Base-by-base conservation (phyloP, 2,329 filamentous ascomycete species). In the Coniochaeta prunicola region DNA sequence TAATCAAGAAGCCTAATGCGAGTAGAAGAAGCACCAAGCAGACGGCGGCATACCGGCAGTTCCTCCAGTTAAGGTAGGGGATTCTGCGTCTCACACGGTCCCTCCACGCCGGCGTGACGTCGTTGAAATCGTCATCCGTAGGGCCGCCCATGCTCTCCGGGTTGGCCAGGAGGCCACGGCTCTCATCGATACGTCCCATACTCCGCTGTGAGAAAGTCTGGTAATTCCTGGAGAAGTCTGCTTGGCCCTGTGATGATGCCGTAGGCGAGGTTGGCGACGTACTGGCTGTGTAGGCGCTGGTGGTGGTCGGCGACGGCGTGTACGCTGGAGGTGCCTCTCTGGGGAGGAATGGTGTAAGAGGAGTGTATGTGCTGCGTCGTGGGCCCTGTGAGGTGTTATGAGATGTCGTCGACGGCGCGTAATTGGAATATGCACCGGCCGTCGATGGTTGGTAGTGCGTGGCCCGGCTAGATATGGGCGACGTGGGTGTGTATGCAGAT, bases 311-410 rank as follows among this genome's bases (percentile, higher is more conserved):
- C 73, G 57, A 76, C 8, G 78, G 77, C 2, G 76, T 77, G 66
- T 82, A 82, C 10, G 80, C 80, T 7, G 80, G 80, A 10, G 80
- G 80, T 6, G 79, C 78, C 59, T 79, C 77, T 42, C 64, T 61
- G 2, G 65, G 69, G 36, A 63, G 59, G 33, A 63, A 60, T 12
- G 56, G 59, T 2, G 58, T 61, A 12, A 28, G 38, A 5, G 24
- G 4, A 42, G 33, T 38, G 65, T 65, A 60, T 65, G 61, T 34
- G 60, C 58, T 61, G 59, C 45, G 62, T 54, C 42, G 64, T 50
- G 54, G 58, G 56, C 58, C 55, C 62, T 62, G 66, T 26, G 60
- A 59, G 50, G 57, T 64, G 63, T 58, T 64, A 36, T 67, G 64
- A 17, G 57, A 38, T 19, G 63, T 55, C 6, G 63, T 58, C 34